These are phyloP conservation scores for Kwoniella europaea DNA, from an alignment of 768 basidiomycete genomes.

Conservation along the genomic window DNA sequence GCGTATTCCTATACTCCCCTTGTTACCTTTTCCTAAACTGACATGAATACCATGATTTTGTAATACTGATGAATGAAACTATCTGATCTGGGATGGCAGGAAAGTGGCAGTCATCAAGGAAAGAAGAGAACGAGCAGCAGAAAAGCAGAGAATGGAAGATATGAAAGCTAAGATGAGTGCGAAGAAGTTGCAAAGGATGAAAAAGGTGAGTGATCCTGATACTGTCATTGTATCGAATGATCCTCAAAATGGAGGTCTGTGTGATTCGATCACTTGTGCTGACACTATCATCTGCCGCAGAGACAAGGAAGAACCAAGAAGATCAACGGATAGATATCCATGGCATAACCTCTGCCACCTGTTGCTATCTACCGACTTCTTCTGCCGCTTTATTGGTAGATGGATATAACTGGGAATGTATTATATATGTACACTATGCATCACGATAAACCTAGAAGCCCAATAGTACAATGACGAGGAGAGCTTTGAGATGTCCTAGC, in stretches of 20 bases:
- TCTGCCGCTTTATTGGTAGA: neutral
- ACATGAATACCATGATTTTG: too few species aligned
- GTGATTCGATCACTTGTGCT: neutral
- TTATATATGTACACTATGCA: neutral
- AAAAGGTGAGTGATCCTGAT: conserved; percentile 45
- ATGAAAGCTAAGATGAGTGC: conserved; percentile 55
- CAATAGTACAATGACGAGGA: neutral
- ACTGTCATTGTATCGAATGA: neutral
- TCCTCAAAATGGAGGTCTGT: too few species aligned
- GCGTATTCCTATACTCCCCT: conserved; percentile 15
- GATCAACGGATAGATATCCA: conserved; percentile 47
- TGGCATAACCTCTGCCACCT: neutral
- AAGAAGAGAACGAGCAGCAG: conserved; percentile 48
- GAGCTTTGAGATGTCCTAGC: neutral
- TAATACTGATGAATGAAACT: too few species aligned
- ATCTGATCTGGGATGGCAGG: neutral
- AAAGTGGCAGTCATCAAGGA: conserved; percentile 50
- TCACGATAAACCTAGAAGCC: neutral
- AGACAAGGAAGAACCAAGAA: conserved; percentile 57
- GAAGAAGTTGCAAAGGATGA: conserved; percentile 57
- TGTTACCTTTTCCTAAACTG: neutral
- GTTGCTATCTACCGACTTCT: neutral
- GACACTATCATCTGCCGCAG: conserved; percentile 22
- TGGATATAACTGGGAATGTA: neutral
- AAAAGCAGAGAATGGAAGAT: conserved; percentile 53